Base-by-base conservation (phyloP, 331 rosid species). In the Pyrus hybrid region DNA sequence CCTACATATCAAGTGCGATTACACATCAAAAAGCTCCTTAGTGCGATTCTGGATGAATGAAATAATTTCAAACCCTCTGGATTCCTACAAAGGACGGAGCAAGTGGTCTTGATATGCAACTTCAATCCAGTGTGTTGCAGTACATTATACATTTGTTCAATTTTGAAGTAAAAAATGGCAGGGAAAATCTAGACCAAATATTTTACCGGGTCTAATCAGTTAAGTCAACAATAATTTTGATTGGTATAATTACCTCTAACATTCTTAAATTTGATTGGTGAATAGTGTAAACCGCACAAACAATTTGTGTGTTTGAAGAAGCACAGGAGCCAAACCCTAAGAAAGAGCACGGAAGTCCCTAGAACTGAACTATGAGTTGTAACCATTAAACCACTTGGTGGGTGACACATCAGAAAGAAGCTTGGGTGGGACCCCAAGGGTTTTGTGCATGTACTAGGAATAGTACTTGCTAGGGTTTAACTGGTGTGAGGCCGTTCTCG, bases 321-420 rank as follows among this genome's bases (percentile, higher is more conserved):
- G 57, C 18, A 80, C 62, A 72, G 77, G 51, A 63, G 57, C 20
- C 47, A 13, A 37, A 10, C 45, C 60, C 69, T 28, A 37, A 26
- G 61, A 71, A 79, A 63, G 62, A 81, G 13, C 61, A 33, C 76
- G 74, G 78, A 81, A 74, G 29, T 51, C 47, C 67, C 32, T 71
- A 62, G 45, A 81, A 80, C 74, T 60, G 21, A 78, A 64, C 60
- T 76, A 91, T 93, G 91, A 83, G 93, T 87, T 89, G 97, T 81
- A 93, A 83, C 79, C 88, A 94, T 91, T 80, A 80, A 83, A 26
- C 90, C 93, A 86, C 79, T 88, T 83, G 86, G 91, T 94, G 95
- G 97, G 83, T 83, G 97, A 91, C 99, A 90, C 93, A 77, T 92
- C 92, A 86, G 83, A 94, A 87, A 88, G 63, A 37, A 67, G 2